These are phyloP conservation scores for Nannizziopsis barbatae DNA, from an alignment of 2,329 filamentous ascomycete genomes.

Conservation along the genomic window DNA sequence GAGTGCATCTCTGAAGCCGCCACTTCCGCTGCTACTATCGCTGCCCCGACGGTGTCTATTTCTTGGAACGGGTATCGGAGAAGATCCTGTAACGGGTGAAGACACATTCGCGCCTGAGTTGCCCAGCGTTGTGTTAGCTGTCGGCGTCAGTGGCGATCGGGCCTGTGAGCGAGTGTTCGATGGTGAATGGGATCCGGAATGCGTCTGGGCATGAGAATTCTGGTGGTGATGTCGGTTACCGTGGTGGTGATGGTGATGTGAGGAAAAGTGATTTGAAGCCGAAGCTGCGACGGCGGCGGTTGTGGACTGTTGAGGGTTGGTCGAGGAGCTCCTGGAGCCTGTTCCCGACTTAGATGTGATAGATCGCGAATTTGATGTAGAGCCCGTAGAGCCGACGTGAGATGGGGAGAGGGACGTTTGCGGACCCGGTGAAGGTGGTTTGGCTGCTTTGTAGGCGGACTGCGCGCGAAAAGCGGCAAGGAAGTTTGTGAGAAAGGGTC, in stretches of 20 bases:
- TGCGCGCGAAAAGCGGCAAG: conserved; percentile 57
- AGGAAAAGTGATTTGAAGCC: conserved; percentile 19
- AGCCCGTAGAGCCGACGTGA: conserved; percentile 26
- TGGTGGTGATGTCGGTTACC: conserved; percentile 28
- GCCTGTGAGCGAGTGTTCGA: conserved; percentile 14
- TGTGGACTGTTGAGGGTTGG: conserved; percentile 25
- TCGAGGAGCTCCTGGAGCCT: conserved; percentile 16
- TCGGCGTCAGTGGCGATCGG: conserved; percentile 15
- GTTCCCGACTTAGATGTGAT: conserved; percentile 38
- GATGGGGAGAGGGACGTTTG: conserved; percentile 22
- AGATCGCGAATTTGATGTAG: conserved; percentile 32
- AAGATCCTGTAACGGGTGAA: conserved; percentile 21
- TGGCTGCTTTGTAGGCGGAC: conserved; percentile 48
- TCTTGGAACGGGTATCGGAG: conserved; percentile 29
- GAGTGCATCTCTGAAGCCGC: conserved; percentile 38
- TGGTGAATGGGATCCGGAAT: conserved; percentile 25
- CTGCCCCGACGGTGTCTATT: conserved; percentile 37
- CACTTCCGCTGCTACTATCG: conserved; percentile 38
- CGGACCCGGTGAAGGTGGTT: conserved; percentile 26
- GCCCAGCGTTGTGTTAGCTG: not conserved
- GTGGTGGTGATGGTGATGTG: conserved; percentile 31
- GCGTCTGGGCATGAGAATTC: conserved; percentile 16
- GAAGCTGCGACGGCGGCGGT: conserved; percentile 16
- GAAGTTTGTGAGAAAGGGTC: conserved; percentile 56
- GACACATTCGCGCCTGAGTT: conserved; percentile 21